These are phyloP conservation scores for Pseudoturritis turrita DNA, from an alignment of 345 rosid genomes.

Conservation along the genomic window DNA sequence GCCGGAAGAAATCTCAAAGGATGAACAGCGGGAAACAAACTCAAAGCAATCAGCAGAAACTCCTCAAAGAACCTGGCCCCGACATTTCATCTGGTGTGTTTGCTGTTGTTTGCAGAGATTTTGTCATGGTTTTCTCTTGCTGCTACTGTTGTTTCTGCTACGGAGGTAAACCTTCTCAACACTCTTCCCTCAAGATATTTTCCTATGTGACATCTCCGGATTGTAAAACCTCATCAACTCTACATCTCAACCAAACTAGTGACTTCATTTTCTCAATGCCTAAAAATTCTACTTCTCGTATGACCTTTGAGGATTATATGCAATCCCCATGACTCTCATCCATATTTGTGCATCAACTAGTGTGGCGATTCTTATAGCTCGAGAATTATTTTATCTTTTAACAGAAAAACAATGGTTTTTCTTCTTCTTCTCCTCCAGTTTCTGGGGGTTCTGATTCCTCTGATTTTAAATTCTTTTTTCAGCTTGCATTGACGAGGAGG, in stretches of 20 bases:
- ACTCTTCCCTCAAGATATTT: too few species aligned
- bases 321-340: not conserved
- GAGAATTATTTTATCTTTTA: not conserved
- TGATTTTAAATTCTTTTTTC: not conserved
- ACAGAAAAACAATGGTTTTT: not conserved
- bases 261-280: not conserved
- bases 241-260: not conserved
- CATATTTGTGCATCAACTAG: not conserved
- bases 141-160: slow-evolving; percentile 33
- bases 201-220: too few species aligned
- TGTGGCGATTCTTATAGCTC: not conserved
- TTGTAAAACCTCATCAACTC: not conserved
- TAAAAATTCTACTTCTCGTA: not conserved
- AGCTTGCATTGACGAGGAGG: slow-evolving; percentile 27
- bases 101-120: slow-evolving; percentile 14
- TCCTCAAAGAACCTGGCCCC: not conserved
- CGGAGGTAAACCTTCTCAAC: slow-evolving; percentile 3
- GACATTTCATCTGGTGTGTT: not conserved
- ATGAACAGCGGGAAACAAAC: slow-evolving; percentile 6
- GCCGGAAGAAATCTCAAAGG: slow-evolving; percentile 15
- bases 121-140: slow-evolving; percentile 27
- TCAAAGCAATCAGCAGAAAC: slow-evolving; percentile 26
- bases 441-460: not conserved
- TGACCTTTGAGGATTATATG: not conserved
- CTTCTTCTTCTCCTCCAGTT: not conserved